Percentiles rank a stretch among this genome's conserved stretches.
phyloP scores from a whole-genome alignment of 2,329 filamentous ascomycete genomes.

The Arthrobotrys pseudoclavata region DNA sequence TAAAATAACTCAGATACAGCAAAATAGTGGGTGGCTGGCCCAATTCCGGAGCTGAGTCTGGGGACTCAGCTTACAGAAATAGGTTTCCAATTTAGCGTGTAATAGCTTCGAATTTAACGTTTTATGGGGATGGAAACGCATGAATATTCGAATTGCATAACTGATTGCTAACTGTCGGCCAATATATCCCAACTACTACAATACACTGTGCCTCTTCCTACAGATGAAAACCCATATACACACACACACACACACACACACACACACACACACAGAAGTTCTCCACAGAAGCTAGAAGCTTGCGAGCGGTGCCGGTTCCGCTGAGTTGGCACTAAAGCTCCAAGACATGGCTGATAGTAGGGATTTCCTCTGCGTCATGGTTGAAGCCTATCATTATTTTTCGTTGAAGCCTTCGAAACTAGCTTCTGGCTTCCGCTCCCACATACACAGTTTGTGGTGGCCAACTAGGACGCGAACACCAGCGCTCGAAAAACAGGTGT shows the following conservation, averaged over 20 bases:
- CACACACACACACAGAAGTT: neutral
- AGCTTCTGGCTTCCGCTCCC: neutral
- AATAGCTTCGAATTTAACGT: slow-evolving; percentile 15
- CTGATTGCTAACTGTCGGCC: slow-evolving; percentile 14
- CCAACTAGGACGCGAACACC: neutral
- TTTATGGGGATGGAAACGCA: neutral
- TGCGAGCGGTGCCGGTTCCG: slow-evolving; percentile 1
- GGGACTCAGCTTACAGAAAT: neutral
- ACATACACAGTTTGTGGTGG: neutral
- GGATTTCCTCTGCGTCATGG: neutral
- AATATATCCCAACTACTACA: neutral
- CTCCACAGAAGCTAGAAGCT: slow-evolving; percentile 18
- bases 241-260: no score
- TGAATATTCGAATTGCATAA: slow-evolving; percentile 29
- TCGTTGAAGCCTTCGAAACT: neutral
- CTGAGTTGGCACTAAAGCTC: slow-evolving; percentile 21
- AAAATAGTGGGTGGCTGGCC: slow-evolving; percentile 17
- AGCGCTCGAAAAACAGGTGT: neutral
- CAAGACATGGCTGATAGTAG: slow-evolving; percentile 2
- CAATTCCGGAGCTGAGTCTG: slow-evolving; percentile 1
- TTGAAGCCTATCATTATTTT: slow-evolving; percentile 6
- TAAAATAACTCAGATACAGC: slow-evolving; percentile 25
- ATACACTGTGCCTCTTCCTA: no score
- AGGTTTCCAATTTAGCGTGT: neutral
- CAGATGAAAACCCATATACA: no score